Base-by-base conservation (phyloP, 768 basidiomycete genomes). In the Tulasnella calospora region DNA sequence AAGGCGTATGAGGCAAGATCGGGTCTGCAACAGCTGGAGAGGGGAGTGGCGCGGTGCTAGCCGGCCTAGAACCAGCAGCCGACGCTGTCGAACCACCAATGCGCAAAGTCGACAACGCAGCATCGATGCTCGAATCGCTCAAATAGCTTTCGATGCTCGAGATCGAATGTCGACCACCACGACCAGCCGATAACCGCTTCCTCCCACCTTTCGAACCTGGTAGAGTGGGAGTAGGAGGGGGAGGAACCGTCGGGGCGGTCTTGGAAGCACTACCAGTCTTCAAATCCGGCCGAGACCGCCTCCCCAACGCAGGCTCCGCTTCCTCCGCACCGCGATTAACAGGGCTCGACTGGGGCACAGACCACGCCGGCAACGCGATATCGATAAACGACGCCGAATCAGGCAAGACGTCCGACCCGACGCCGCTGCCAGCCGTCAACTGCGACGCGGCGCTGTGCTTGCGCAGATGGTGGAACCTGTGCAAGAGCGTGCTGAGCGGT, bases 111-210 rank as follows among this genome's bases (percentile, higher is more conserved):
- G 77, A 78, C 23, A 78, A 33, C 23, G 77, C 77, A 13, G 77
- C 77, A 33, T 78, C 77, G 55, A 78, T 78, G 70, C 41, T 46
- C 36, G 77, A 78, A 47, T 78, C 77, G 55, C 70, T 71, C 77
- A 78, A 40, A 27, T 78, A 78, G 33, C 70, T 73, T 47, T 78
- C 77, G 55, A 78, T 78, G 77, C 77, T 78, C 15, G 77, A 78
- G 46, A 78, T 78, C 40, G 77, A 78, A 27, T 78, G 77, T n/a
- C 77, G 35, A 17, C 71, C 71, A 46, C 71, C 71, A 17, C 71
- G 30, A n/a, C 30, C 38, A 72, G 1, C 71, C n/a, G 71, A 46
- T 1, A 40, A 10, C 71, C 71, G 41, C 44, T 46, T n/a, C 44
- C 41, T 72, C 71, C 27, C 27, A 72, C 36, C 44, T 7, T 15